A percentile compares a stretch with the other conserved stretches of the same genome.
These are phyloP conservation scores for Cicer arietinum DNA, from an alignment of 306 rosid genomes.

Conservation along the genomic window DNA sequence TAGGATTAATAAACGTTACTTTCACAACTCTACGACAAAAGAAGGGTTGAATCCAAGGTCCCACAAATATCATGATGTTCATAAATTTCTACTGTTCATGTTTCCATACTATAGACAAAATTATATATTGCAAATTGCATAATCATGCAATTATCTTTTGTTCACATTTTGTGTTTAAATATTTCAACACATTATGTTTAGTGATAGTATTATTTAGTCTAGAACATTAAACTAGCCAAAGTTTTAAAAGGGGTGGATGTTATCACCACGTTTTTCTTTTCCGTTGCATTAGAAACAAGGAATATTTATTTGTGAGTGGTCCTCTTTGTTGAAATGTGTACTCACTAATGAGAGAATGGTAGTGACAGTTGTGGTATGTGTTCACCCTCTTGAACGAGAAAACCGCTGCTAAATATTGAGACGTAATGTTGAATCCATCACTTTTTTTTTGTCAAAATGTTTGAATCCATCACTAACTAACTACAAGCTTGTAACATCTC, in stretches of 20 bases:
- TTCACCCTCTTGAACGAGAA: constrained; percentile 41
- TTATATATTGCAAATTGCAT: constrained; percentile 29
- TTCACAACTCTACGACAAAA: constrained; percentile 2
- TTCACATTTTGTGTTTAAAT: too few relatives aligned
- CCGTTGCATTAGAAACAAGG: too few relatives aligned
- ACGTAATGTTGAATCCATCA: constrained; percentile 43
- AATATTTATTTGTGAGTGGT: constrained; percentile 37
- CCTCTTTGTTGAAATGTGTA: constrained; percentile 28
- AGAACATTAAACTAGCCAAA: background rate
- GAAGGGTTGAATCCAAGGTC: constrained; percentile 23
- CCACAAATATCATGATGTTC: constrained; percentile 32
- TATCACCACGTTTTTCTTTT: too few relatives aligned
- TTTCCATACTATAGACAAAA: constrained; percentile 32
- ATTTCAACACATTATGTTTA: background rate
- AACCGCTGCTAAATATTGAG: constrained; percentile 47
- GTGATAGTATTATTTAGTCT: background rate
- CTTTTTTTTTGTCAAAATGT: too few relatives aligned
- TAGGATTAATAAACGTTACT: constrained; percentile 17
- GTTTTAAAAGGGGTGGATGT: too few relatives aligned
- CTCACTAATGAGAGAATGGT: constrained; percentile 21
- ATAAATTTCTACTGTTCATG: background rate
- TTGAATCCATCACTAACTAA: constrained; percentile 28
- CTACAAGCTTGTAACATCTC: constrained; percentile 46
- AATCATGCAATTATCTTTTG: background rate
- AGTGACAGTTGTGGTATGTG: constrained; percentile 52